These are phyloP conservation scores for Eucalyptus tenuipes DNA, from an alignment of 345 rosid genomes.

Conservation along the genomic window DNA sequence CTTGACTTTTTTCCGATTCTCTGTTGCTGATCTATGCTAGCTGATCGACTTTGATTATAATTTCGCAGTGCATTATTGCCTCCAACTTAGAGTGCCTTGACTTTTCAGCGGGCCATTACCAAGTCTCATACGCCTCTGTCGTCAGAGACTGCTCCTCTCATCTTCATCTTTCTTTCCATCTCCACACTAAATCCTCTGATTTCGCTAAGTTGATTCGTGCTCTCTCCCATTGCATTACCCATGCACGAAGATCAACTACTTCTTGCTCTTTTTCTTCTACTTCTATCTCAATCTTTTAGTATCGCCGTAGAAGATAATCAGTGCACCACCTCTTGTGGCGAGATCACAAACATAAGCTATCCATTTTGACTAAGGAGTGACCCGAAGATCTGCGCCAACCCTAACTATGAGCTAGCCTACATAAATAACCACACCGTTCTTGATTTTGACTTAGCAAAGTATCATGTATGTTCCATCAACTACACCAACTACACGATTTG, in stretches of 20 bases:
- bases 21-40: background rate
- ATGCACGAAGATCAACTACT: background rate
- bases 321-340: background rate
- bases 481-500: rapidly evolving
- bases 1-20: background rate
- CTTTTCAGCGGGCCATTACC: no score
- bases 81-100: no score
- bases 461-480: no score
- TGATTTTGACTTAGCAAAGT: no score
- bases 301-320: background rate
- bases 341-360: background rate
- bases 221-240: background rate
- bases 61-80: no score
- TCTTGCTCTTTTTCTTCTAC: no score
- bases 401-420: rapidly evolving
- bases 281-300: background rate
- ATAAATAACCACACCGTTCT: no score
- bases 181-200: no score
- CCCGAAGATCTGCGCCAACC: rapidly evolving
- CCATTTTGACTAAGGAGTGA: background rate
- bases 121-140: no score
- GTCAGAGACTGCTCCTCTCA: no score
- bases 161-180: no score
- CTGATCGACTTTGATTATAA: background rate
- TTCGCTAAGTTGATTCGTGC: no score